phyloP scores from a whole-genome alignment of 352 stramenopile species.

The Phytophthora vignae region DNA sequence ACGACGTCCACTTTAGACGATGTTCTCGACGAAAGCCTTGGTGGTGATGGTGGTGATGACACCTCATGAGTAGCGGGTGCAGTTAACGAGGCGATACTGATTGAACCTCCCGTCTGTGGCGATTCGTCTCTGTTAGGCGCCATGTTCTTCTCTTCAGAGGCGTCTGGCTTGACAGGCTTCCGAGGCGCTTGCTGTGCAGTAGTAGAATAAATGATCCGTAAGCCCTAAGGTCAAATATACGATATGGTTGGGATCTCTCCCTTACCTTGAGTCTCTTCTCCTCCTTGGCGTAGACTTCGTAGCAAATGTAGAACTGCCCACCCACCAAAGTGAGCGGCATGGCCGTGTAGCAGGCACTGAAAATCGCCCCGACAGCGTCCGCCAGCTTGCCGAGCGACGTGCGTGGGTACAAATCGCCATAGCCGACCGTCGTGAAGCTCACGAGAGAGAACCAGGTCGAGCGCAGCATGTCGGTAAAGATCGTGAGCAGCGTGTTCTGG shows the following conservation, averaged over 20 bases:
- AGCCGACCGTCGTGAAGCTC: constrained; percentile 63
- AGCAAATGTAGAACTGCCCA: constrained; percentile 69
- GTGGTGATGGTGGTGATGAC: not conserved
- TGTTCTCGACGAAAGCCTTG: not conserved
- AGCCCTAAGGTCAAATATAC: not conserved
- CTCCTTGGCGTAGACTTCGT: constrained; percentile 49
- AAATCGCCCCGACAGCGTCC: constrained; percentile 56
- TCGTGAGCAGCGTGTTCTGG: constrained; percentile 42
- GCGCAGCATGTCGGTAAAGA: constrained; percentile 54
- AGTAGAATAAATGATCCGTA: not conserved
- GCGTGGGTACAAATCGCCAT: constrained; percentile 53
- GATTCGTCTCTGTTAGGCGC: not conserved
- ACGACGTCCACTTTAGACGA: not conserved
- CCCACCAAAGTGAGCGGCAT: constrained; percentile 72
- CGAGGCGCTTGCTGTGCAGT: constrained; percentile 11
- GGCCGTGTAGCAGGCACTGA: constrained; percentile 62
- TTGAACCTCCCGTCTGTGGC: not conserved
- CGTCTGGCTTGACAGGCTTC: constrained; percentile 15
- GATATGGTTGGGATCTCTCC: not conserved
- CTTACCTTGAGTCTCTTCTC: constrained; percentile 44
- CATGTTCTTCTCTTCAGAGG: not conserved
- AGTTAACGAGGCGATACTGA: not conserved
- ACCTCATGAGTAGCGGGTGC: not conserved
- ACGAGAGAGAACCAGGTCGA: constrained; percentile 61
- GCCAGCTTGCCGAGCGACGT: constrained; percentile 53